Conservation (phyloP, 2,329 filamentous ascomycete species). For the Colletotrichum falcatum region DNA sequence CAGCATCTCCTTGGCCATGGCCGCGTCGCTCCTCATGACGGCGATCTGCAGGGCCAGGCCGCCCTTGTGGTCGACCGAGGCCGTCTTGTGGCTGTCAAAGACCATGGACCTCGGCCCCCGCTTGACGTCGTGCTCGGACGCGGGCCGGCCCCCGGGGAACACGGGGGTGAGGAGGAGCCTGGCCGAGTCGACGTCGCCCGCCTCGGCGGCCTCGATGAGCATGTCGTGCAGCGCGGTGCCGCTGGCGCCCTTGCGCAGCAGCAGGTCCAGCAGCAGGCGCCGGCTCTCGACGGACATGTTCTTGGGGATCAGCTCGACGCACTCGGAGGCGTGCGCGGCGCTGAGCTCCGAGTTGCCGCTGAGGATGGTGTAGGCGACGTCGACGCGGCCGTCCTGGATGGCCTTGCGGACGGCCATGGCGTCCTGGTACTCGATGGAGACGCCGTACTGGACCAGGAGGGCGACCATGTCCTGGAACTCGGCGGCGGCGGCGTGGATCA, state of each 20-base stretch:
- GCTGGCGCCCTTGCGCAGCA: conserved; percentile 64
- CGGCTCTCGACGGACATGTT: conserved; percentile 60
- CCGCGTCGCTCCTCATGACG: conserved; percentile 57
- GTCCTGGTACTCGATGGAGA: conserved; percentile 66
- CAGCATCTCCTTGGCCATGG: conserved; percentile 61
- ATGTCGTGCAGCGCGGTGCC: conserved; percentile 61
- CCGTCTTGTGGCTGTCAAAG: conserved; percentile 59
- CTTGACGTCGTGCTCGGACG: conserved; percentile 35
- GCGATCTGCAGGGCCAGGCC: conserved; percentile 64
- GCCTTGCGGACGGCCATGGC: conserved; percentile 62
- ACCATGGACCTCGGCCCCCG: conserved; percentile 47
- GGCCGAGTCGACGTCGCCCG: conserved; percentile 60
- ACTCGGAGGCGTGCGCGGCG: conserved; percentile 61
- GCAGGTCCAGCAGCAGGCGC: conserved; percentile 55
- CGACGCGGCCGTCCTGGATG: conserved; percentile 59
- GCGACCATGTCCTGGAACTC: conserved; percentile 67
- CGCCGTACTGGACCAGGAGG: conserved; percentile 65
- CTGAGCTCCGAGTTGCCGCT: conserved; percentile 57
- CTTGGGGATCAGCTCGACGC: conserved; percentile 62
- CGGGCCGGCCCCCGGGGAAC: conserved; percentile 54
- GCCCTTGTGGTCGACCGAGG: conserved; percentile 64
- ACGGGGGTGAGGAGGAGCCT: conserved; percentile 63
- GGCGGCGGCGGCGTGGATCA: conserved; percentile 61
- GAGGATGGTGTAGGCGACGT: conserved; percentile 61
- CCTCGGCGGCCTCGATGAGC: conserved; percentile 62